Base-by-base conservation (phyloP, 495 filamentous ascomycete genomes). In the Antarctomyces pellizariae region DNA sequence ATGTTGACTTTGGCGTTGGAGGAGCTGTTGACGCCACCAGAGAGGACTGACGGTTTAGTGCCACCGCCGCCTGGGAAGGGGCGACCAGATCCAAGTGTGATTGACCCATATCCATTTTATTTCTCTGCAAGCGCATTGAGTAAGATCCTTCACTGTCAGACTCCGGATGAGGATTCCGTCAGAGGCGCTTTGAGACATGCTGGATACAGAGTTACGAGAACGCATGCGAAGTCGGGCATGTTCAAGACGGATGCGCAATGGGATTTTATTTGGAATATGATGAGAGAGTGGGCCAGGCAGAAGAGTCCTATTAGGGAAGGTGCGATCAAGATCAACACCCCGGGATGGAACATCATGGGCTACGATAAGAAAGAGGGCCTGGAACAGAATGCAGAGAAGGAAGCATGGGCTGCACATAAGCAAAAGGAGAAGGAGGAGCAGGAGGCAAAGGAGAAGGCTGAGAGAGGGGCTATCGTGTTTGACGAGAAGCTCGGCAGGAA, bases 241-340 rank as follows among this genome's bases (percentile, higher is more conserved):
- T 66, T 93, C 35, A 77, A 75, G 45, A 95, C 89, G 0, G 69
- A 91, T 47, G 86, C 86, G 7, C 72, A 78, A 0, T 93, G 82
- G 80, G 53, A 49, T 2, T 63, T 78, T 2, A 59, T 95, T 22
- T 95, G 86, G 86, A 73, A 92, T 35, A 57, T 95, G 16, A 91
- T 95, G 70, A 59, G 75, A 18, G 76, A 89, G 50, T 97, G 84
- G 84, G 56, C 67, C 2, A 57, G 70, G 20, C 82, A 86, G 36
- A 72, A 68, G 31, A 48, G 57, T 0, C 78, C 79, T 0, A 52
- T 84, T 24, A 89, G 74, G 36, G 61, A 69, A 24, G 58, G 54
- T 0, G 57, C 66, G 3, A 46, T 91, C n/a, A 69, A 60, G 31
- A 53, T 65, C 18, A 62, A 63, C 11, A 75, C 52, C n/a, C 47